Evolutionary conservation across 306 rosid genomes (phyloP).

Genomic region (Urtica urens): DNA sequence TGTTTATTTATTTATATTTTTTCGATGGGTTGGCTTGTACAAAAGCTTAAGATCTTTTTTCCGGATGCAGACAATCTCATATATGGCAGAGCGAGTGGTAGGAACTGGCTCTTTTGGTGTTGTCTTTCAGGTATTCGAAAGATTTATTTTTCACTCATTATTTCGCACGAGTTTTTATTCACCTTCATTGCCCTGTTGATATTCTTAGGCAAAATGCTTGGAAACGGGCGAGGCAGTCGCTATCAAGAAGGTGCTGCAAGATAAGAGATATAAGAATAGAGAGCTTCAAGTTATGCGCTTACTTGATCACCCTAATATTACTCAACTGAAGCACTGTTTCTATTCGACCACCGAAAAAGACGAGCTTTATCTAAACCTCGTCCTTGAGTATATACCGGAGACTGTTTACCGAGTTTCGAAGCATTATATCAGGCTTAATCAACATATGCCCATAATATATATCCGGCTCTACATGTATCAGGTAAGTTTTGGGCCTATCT

Average conservation of each 20-base stretch:
- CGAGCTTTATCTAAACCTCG: slow-evolving; percentile 87
- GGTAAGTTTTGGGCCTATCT: slow-evolving; percentile 29
- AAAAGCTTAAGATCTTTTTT: slow-evolving; percentile 4
- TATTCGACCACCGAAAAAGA: slow-evolving; percentile 83
- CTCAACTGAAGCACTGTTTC: slow-evolving; percentile 72
- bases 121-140: slow-evolving; percentile 71
- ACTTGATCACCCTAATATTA: slow-evolving; percentile 71
- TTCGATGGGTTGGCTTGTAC: background rate
- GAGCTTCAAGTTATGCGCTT: slow-evolving; percentile 81
- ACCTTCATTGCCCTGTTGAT: background rate
- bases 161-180: background rate
- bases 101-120: slow-evolving; percentile 94
- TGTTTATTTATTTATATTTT: slow-evolving; percentile 1
- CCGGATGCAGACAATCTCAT: slow-evolving; percentile 58
- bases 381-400: slow-evolving; percentile 73
- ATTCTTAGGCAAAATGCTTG: slow-evolving; percentile 84
- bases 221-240: slow-evolving; percentile 79
- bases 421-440: slow-evolving; percentile 46
- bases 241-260: slow-evolving; percentile 86
- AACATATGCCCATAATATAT: slow-evolving; percentile 53
- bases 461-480: slow-evolving; percentile 75
- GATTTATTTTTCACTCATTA: slow-evolving; percentile 3
- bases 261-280: slow-evolving; percentile 88
- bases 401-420: slow-evolving; percentile 79
- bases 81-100: slow-evolving; percentile 93